Evolutionary conservation across 2,329 filamentous ascomycete species (phyloP).

Genomic region (Onygenales sp.): DNA sequence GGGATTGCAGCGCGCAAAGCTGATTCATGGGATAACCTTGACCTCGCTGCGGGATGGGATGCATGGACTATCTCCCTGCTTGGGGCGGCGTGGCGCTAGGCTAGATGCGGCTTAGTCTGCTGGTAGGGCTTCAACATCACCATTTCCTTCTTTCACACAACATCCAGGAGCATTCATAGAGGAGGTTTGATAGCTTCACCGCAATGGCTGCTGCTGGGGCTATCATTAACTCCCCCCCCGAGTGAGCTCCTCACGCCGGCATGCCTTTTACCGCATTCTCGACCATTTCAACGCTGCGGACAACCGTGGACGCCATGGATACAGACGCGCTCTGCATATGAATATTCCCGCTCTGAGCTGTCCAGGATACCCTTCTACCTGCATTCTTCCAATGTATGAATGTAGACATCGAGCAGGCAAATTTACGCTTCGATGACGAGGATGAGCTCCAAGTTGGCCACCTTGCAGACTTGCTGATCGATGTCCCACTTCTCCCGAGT

Average conservation of each 20-base stretch:
- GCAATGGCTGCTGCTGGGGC: not conserved
- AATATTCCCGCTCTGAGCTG: conserved; percentile 11
- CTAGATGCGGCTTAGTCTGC: too few species aligned
- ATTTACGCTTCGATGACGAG: conserved; percentile 2
- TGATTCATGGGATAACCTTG: too few species aligned
- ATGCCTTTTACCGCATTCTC: not conserved
- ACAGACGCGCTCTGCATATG: conserved; percentile 8
- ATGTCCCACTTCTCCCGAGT: not conserved
- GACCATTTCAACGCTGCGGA: not conserved
- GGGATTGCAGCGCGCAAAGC: too few species aligned
- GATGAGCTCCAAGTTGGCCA: not conserved
- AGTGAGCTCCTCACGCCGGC: not conserved
- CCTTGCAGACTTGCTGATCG: conserved; percentile 9
- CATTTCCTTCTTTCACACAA: too few species aligned
- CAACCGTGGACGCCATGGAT: not conserved
- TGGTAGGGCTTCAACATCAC: too few species aligned
- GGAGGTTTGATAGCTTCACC: too few species aligned
- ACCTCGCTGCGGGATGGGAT: too few species aligned
- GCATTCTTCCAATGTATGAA: conserved; percentile 4
- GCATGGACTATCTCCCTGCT: too few species aligned
- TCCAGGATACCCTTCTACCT: conserved; percentile 5
- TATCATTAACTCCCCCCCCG: not conserved
- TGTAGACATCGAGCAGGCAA: not conserved
- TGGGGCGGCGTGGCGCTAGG: too few species aligned
- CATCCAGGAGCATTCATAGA: too few species aligned